Evolutionary conservation across 306 rosid species (phyloP), one percentile per base, ranked within the genome.

Genomic region (Carpinus fangiana): DNA sequence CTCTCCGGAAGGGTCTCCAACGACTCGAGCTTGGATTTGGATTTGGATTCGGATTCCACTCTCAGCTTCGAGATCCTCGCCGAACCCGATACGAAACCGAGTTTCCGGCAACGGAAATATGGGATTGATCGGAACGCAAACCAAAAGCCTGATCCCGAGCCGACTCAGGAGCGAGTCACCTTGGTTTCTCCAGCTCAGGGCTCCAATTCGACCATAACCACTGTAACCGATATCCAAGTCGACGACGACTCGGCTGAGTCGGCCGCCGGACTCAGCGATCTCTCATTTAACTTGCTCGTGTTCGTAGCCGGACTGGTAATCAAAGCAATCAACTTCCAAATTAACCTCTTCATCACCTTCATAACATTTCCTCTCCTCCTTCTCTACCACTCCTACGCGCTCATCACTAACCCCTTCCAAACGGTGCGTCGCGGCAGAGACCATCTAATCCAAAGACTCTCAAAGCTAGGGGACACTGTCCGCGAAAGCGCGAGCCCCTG

Each of bases 371-470:
- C 98, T 23, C 6, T 83, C 2, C 60, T 82, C 76, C 84, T 87
- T 73, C 21, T 77, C 46, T 84, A 78, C 46, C 78, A 79, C 31
- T 77, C 78, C 8, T 90, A 87, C 62, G 78, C 76, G 83, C 66
- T 93, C 12, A 57, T 88, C 46, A n/a, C 83, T 28, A 87, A 91
- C 73, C 98, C 97, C 47, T 85, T 87, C 59, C 87, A 81, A 80
- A 75, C 85, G 62, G 56, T 79, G 41, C 84, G 78, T 81, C 76
- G 57, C 8, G 84, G 89, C 10, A 86, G 72, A 83, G 76, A 41
- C 20, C 82, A 38, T 76, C 10, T 83, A 4, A 20, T n/a, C 60
- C 69, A 83, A 59, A 74, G 84, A 68, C 6, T 81, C 46, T 64
- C 56, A 13, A 78, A 79, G 73, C 70, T 74, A 4, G 61, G 84